Base-by-base conservation (phyloP, 2,329 filamentous ascomycete genomes). In the Ceratocystis alfenasii region DNA sequence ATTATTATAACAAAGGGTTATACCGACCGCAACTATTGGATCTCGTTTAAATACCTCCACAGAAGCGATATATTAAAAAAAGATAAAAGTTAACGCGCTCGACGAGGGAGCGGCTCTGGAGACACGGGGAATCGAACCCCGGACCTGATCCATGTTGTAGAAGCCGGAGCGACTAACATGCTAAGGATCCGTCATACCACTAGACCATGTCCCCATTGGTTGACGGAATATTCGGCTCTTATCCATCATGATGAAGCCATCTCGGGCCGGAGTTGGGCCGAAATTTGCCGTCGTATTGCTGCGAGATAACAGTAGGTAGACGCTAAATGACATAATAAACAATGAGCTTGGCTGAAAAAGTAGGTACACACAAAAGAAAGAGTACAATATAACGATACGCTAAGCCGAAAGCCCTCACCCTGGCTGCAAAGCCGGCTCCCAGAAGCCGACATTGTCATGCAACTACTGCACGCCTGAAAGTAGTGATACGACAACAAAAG, bases 101-200 rank as follows among this genome's bases (percentile, higher is more conserved):
- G 8, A 1, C 2, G 1, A 5, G 3, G 8, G 48, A 28, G 22
- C 20, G 48, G 6, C 3, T 28, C 17, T 57, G 61, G 60, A 64
- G 53, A 67, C 62, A 67, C 50, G 50, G 65, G 62, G 62, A 67
- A 67, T 66, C 65, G 65, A 66, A 66, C 65, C 65, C 65, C 65
- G 65, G 65, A 66, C 65, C 65, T 66, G 65, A 66, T 66, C 65
- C 65, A 62, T 67, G 62, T 20, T 22, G 4, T 33, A 25, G 61
- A 63, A 41, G n/a, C 36, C 25, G 15, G 60, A 55, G 60, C 20
- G n/a, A 15, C 50, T 30, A 65, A 0, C 5, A 62, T 67, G 65
- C 65, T 67, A 67, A 67, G 65, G 65, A 64, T 67, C 65, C 62
- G 65, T 67, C 65, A 67, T 67, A 67, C 50, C 62, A 28, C 62